Base-by-base conservation (phyloP, 352 stramenopile species). In the Globisporangium nunn region DNA sequence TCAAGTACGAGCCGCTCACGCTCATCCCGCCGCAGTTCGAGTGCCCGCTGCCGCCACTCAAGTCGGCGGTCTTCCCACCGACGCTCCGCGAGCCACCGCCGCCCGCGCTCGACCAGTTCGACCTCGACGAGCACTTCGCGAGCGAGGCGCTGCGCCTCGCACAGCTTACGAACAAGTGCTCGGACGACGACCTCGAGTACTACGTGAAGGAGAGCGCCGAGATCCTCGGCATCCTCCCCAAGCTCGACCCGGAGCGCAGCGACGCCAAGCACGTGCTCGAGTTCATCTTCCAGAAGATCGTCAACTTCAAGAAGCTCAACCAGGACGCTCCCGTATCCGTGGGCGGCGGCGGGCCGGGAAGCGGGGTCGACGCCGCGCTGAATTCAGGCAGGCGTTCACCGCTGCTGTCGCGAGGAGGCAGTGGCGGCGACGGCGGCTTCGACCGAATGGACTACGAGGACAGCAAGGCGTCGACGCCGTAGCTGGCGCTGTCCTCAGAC, bases 51-150 rank as follows among this genome's bases (percentile, higher is more conserved):
- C 95, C 95, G 10, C 88, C 91, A 1, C 72, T 98, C 4, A 87
- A 92, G 61, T 91, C 95, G 15, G 93, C 95, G 5, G 89, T 97
- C 12, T 98, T 98, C 57, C 86, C 88, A n/a, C 95, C 95, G 18
- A 85, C 86, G 28, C 73, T 98, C 50, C 83, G 88, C 17, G 91
- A 98, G 54, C 85, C 78, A 10, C 89, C 87, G 29, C 77, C 91
- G 8, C 95, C 96, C 6, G 88, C 91, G 39, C 68, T 98, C 31
- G 96, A 98, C 56, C 90, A 98, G 59, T 98, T 98, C 62, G 93
- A 98, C 78, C 78, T 98, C 17, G 96, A 98, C 66, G 96, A 98
- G 67, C 92, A 98, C 66, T 98, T 98, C 64, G 92, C 93, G 12
- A 95, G 87, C 61, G 86, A 97, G 59, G 82, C 79, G 15, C 69